These are phyloP conservation scores for Aschersonia sp. DNA, from an alignment of 2,329 filamentous ascomycete genomes.

Conservation along the genomic window DNA sequence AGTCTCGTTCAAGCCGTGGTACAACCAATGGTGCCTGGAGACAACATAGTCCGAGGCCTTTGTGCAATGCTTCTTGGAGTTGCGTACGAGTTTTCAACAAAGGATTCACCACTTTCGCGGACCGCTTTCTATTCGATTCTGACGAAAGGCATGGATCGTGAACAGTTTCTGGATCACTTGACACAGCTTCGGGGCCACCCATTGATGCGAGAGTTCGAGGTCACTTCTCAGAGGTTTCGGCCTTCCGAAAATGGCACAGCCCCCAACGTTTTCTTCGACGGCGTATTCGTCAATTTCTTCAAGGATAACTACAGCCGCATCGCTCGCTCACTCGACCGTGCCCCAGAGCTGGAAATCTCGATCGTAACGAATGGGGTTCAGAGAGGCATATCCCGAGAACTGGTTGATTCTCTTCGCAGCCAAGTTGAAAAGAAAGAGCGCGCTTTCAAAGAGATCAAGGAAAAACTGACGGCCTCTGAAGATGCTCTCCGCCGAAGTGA, in stretches of 20 bases:
- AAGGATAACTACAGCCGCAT: constrained; percentile 91
- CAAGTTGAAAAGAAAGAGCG: constrained; percentile 61
- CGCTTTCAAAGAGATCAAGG: constrained; percentile 30
- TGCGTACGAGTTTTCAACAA: constrained; percentile 93
- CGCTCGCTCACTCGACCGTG: constrained; percentile 72
- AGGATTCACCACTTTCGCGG: constrained; percentile 82
- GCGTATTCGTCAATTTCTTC: constrained; percentile 79
- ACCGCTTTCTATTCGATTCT: constrained; percentile 69
- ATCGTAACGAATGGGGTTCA: constrained; percentile 66
- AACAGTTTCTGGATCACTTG: constrained; percentile 75
- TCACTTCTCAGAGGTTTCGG: constrained; percentile 56
- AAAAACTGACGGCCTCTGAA: constrained; percentile 29
- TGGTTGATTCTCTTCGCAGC: constrained; percentile 70
- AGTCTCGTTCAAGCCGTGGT: constrained; percentile 61
- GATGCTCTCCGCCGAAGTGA: constrained; percentile 56
- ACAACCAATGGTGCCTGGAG: constrained; percentile 42
- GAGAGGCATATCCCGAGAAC: constrained; percentile 82
- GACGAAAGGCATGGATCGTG: constrained; percentile 61
- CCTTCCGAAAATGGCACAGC: constrained; percentile 32
- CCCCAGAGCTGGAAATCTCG: constrained; percentile 76
- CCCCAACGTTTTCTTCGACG: constrained; percentile 75
- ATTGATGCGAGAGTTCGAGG: constrained; percentile 77
- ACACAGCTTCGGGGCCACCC: constrained; percentile 63
- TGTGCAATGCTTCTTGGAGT: constrained; percentile 75
- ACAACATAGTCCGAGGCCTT: constrained; percentile 62